A percentile compares a stretch with the other conserved stretches of the same genome.
Conservation (phyloP, 2,329 filamentous ascomycete genomes). For the Leptographium wingfieldii region DNA sequence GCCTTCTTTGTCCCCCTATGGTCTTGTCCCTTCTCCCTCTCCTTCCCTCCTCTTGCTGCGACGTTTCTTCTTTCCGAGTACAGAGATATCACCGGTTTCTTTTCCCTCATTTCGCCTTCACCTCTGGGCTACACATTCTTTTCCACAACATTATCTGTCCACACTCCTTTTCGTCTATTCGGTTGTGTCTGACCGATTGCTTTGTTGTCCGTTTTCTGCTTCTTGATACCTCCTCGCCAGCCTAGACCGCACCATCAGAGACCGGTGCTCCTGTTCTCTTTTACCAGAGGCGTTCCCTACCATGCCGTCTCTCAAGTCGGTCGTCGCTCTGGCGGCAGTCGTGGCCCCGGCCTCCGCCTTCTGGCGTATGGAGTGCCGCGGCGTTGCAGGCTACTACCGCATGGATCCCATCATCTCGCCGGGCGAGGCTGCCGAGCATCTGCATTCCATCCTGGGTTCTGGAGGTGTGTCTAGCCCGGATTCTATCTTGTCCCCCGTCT, state of each 20-base stretch:
- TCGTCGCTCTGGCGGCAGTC: slow-evolving; percentile 7
- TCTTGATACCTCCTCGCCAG: neutral
- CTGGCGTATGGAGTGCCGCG: slow-evolving; percentile 81
- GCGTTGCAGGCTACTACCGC: slow-evolving; percentile 53
- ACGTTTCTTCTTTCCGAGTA: neutral
- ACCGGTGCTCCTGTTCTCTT: neutral
- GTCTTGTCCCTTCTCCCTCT: neutral
- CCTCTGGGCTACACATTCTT: neutral
- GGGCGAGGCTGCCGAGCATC: slow-evolving; percentile 48
- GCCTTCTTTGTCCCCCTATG: neutral
- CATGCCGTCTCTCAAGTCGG: neutral
- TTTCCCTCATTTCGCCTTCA: neutral
- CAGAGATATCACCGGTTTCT: neutral
- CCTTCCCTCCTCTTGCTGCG: neutral
- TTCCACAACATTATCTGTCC: neutral
- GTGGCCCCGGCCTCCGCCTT: slow-evolving; percentile 42
- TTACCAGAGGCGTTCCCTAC: neutral
- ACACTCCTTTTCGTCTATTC: neutral
- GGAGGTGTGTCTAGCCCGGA: slow-evolving; percentile 43
- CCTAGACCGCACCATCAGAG: neutral
- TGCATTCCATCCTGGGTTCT: slow-evolving; percentile 65
- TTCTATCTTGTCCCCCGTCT: neutral
- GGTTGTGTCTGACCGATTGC: neutral
- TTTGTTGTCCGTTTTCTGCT: neutral
- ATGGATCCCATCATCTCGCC: slow-evolving; percentile 65